phyloP scores from a whole-genome alignment of 1,284 basidiomycete genomes.

The Cronartium ribicola region DNA sequence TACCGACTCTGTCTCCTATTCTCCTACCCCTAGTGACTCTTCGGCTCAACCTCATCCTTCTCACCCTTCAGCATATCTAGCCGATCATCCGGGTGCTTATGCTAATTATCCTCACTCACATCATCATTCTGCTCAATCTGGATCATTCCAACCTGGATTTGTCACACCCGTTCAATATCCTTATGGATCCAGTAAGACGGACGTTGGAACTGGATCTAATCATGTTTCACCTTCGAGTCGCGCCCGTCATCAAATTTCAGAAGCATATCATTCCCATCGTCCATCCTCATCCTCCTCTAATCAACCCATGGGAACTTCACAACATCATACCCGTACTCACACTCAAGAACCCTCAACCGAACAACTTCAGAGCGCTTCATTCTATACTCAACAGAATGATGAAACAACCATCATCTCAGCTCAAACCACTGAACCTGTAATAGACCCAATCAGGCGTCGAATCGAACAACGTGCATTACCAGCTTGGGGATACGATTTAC shows the following conservation, averaged over 20 bases:
- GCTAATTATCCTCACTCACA: background rate
- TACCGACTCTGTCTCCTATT: slow-evolving; percentile 3
- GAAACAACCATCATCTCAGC: background rate
- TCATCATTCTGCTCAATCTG: background rate
- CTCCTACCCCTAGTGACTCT: background rate
- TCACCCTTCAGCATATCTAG: background rate
- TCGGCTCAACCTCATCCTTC: slow-evolving; percentile 1
- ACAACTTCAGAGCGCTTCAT: background rate
- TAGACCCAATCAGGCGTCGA: slow-evolving; percentile 27
- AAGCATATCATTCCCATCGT: background rate
- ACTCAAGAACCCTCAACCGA: background rate
- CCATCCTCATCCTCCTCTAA: slow-evolving; percentile 10
- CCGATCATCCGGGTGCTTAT: background rate
- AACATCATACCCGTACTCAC: background rate
- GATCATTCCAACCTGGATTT: background rate
- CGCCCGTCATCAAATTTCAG: background rate
- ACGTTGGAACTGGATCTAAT: background rate
- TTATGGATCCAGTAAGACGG: background rate
- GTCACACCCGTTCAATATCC: background rate
- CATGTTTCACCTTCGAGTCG: background rate
- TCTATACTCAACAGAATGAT: background rate
- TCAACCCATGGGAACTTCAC: background rate
- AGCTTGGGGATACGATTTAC: slow-evolving; percentile 37
- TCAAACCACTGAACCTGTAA: background rate
- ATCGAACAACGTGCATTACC: slow-evolving; percentile 18